Conservation (phyloP, 139 green algal genomes). For the Picochlorum sp. region DNA sequence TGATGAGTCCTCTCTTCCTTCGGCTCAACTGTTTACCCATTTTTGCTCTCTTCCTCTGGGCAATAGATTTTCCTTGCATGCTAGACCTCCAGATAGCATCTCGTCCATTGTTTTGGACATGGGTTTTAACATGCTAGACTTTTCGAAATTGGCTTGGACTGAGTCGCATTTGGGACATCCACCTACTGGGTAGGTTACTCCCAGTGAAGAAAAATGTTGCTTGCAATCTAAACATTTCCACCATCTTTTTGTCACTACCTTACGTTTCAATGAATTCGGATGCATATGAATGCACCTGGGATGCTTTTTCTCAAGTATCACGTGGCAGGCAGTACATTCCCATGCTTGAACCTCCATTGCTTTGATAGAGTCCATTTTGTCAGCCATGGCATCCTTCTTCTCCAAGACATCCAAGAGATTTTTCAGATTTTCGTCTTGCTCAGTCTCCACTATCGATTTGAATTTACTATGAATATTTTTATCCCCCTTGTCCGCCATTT, state of each 20-base stretch:
- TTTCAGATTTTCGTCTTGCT: constrained; percentile 4
- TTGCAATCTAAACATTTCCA: constrained; percentile 34
- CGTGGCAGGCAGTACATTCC: constrained; percentile 28
- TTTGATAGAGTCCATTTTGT: constrained; percentile 30
- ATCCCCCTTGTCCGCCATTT: not conserved
- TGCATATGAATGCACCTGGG: constrained; percentile 8
- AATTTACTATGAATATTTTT: not conserved
- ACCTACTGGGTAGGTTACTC: constrained; percentile 15
- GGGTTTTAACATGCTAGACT: constrained; percentile 13
- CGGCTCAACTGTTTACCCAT: constrained; percentile 19
- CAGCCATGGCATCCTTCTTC: constrained; percentile 26
- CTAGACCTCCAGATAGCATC: constrained; percentile 2
- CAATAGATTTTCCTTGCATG: constrained; percentile 14
- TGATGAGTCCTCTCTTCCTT: too few relatives aligned
- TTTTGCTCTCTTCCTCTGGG: constrained; percentile 28
- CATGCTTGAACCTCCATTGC: constrained; percentile 22
- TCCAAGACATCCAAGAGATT: constrained; percentile 21
- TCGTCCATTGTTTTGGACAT: not conserved
- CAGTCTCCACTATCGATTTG: constrained; percentile 11
- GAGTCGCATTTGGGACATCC: constrained; percentile 27
- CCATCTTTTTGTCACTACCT: constrained; percentile 32
- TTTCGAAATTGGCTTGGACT: constrained; percentile 15
- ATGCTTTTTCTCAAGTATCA: constrained; percentile 13
- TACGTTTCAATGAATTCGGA: constrained; percentile 2
- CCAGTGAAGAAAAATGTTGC: constrained; percentile 31